Evolutionary conservation across 805 yeast species (phyloP).

Genomic region (Ogataea paradorogensis): DNA sequence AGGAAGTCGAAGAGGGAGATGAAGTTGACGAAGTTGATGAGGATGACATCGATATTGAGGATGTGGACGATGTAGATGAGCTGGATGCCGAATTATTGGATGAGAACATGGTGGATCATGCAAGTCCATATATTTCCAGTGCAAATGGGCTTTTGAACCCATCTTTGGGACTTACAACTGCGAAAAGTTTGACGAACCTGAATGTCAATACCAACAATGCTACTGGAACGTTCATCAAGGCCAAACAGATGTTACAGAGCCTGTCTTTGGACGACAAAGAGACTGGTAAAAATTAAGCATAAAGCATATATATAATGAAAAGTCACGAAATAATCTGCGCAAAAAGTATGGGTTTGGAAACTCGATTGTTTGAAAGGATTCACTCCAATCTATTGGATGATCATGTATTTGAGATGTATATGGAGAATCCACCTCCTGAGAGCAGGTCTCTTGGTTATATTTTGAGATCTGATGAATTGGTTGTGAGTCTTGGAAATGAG

Average conservation of each 20-base stretch:
- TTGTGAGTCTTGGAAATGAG: conserved; percentile 17
- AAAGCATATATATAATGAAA: conserved; percentile 1
- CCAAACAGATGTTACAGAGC: conserved; percentile 21
- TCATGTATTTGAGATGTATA: conserved; percentile 29
- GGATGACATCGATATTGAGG: conserved; percentile 29
- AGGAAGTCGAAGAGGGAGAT: conserved; percentile 26
- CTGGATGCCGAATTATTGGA: conserved; percentile 16
- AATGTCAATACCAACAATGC: conserved; percentile 18
- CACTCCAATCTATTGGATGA: conserved; percentile 21
- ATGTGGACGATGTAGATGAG: conserved; percentile 28
- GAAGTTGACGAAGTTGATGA: conserved; percentile 34
- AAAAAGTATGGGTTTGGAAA: not conserved
- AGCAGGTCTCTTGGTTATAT: conserved; percentile 26
- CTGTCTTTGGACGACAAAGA: conserved; percentile 14
- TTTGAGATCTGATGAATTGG: conserved; percentile 16
- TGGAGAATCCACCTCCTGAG: conserved; percentile 15
- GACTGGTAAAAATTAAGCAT: not conserved
- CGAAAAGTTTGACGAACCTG: conserved; percentile 15
- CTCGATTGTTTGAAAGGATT: conserved; percentile 4
- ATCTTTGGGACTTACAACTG: conserved; percentile 15
- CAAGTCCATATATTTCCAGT: conserved; percentile 1
- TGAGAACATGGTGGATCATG: conserved; percentile 11
- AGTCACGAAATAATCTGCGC: conserved; percentile 1
- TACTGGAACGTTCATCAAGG: conserved; percentile 26
- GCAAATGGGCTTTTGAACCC: conserved; percentile 5